Evolutionary conservation across 257 asterid species (phyloP).

Genomic region (Capsicum pubescens): DNA sequence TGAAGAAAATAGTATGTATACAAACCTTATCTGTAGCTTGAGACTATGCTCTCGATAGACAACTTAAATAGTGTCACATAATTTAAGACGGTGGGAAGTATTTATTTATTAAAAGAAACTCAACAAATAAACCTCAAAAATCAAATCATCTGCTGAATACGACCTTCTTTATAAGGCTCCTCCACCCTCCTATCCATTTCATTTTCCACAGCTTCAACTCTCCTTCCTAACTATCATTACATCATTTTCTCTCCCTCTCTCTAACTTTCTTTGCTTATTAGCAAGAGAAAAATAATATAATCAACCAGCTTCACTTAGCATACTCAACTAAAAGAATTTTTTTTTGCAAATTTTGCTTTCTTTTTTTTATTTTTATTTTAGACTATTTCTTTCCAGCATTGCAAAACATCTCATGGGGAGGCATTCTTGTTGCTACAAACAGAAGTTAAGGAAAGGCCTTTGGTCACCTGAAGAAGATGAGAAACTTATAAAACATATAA

Average conservation of each 20-base stretch:
- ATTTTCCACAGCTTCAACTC: constrained; percentile 29
- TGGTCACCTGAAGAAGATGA: constrained; percentile 99
- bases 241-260: constrained; percentile 13
- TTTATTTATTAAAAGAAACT: not conserved
- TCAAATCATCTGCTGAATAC: constrained; percentile 27
- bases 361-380: not conserved
- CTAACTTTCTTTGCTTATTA: not conserved
- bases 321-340: not conserved
- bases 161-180: constrained; percentile 32
- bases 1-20: too few relatives aligned
- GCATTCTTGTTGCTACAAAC: constrained; percentile 92
- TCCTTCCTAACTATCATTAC: not conserved
- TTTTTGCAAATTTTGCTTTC: constrained; percentile 5
- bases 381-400: constrained; percentile 37
- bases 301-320: constrained; percentile 14
- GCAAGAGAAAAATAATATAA: constrained; percentile 24
- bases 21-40: too few relatives aligned
- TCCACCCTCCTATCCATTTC: constrained; percentile 25
- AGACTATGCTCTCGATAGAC: too few relatives aligned
- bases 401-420: constrained; percentile 65
- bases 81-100: not conserved
- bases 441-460: constrained; percentile 88
- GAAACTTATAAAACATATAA: constrained; percentile 79
- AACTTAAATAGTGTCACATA: not conserved
- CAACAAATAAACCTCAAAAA: constrained; percentile 25